Conservation (phyloP, 306 rosid genomes). For the Vigna radiata region DNA sequence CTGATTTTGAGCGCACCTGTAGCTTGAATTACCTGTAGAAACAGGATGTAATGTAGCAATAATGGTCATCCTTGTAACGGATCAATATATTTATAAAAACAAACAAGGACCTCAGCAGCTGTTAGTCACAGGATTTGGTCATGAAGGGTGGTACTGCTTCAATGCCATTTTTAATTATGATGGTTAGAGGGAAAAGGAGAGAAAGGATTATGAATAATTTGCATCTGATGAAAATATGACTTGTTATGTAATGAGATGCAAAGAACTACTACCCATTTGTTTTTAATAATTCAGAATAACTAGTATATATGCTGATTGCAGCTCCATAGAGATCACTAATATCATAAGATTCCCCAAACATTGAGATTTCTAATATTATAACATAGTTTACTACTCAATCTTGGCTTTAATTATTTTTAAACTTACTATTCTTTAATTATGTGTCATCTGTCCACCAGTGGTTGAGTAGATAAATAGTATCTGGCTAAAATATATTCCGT, state of each 20-base stretch:
- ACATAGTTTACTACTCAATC: not conserved
- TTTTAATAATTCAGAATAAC: not conserved
- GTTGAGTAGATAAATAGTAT: too few species aligned
- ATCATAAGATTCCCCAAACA: not conserved
- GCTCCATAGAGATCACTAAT: not conserved
- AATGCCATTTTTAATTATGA: not conserved
- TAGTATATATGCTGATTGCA: not conserved
- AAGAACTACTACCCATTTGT: not conserved
- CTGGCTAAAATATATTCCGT: too few species aligned
- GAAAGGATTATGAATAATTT: not conserved
- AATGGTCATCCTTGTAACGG: slow-evolving; percentile 19
- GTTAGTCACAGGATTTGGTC: not conserved
- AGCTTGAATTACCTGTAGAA: slow-evolving; percentile 65
- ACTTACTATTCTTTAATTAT: not conserved
- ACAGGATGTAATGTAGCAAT: slow-evolving; percentile 28
- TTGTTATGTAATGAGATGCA: not conserved
- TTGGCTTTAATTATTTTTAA: not conserved
- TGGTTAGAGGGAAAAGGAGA: not conserved
- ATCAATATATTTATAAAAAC: slow-evolving; percentile 6
- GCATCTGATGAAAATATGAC: not conserved
- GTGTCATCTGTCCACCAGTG: slow-evolving; percentile 6
- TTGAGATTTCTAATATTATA: not conserved
- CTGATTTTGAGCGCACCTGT: slow-evolving; percentile 64
- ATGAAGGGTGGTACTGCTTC: not conserved
- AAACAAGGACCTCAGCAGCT: not conserved